Evolutionary conservation across 2,329 filamentous ascomycete genomes (phyloP), one percentile per base, ranked within the genome.

Genomic region (Xylariaceae sp.): DNA sequence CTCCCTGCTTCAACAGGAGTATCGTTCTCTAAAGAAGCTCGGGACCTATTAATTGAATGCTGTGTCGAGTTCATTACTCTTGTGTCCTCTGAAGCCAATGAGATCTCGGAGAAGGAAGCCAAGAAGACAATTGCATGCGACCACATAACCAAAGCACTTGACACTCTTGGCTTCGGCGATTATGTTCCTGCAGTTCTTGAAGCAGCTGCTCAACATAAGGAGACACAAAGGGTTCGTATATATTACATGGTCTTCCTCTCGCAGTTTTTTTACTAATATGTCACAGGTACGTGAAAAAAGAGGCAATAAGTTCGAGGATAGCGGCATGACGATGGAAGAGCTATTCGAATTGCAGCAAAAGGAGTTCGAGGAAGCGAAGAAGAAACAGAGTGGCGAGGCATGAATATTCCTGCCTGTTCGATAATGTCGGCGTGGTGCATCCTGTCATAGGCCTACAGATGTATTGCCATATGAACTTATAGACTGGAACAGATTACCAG

Each of bases 111-210:
- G 72, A 96, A 96, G 74, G 94, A 99, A 69, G 91, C 92, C 43
- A 99, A 99, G 79, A 99, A 99, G 82, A 99, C 94, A 3, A 99
- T 99, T 65, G 93, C 93, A 10, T 96, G 91, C 72, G 94, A 99
- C 67, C 94, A 99, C 76, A 95, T 99, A 66, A 95, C 93, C 68
- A 93, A 93, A 69, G 94, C 94, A 0, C 82, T 99, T 35, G 89
- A 93, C 65, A 90, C 96, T 66, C 83, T 99, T 16, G 94, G 93
- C 1, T 99, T 97, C 72, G 82, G 86, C 8, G 92, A 96, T 64
- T 99, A 97, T 69, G 89, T 99, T 6, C 85, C 88, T 13, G 89
- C 92, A 55, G 91, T 99, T 7, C 74, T 77, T 37, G 67, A 70
- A 36, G 68, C 70, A 1, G 75, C 75, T 6, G 70, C 70, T 4